phyloP scores from a whole-genome alignment of 768 basidiomycete species.

The Clathrus columnatus region DNA sequence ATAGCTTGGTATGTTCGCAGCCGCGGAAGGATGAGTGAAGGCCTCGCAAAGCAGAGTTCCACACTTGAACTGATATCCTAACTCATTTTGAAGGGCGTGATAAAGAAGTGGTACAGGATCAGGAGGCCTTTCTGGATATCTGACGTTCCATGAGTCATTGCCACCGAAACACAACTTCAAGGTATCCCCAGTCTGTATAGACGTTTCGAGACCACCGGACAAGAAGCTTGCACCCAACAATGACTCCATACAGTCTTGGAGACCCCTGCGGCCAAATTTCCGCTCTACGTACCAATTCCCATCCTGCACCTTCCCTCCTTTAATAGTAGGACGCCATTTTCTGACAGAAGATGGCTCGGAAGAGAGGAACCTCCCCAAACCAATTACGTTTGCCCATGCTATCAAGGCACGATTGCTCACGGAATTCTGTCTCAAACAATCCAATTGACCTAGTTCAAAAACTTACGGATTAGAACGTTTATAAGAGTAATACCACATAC shows the following conservation, averaged over 20 bases:
- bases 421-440: constrained; percentile 49
- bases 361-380: constrained; percentile 55
- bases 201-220: constrained; percentile 62
- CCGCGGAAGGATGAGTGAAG: constrained; percentile 78
- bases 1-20: constrained; percentile 53
- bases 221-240: constrained; percentile 69
- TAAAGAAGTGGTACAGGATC: constrained; percentile 39
- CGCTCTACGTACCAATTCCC: constrained; percentile 30
- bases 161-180: constrained; percentile 73
- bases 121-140: constrained; percentile 35
- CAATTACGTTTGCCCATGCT: constrained; percentile 52
- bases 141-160: constrained; percentile 52
- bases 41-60: constrained; percentile 65
- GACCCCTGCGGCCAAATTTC: constrained; percentile 52
- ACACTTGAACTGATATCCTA: constrained; percentile 64
- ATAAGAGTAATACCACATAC: not conserved
- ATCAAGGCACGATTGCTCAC: constrained; percentile 69
- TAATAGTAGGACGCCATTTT: constrained; percentile 50
- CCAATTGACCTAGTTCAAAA: constrained; percentile 42
- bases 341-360: constrained; percentile 45
- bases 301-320: constrained; percentile 22
- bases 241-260: constrained; percentile 89
- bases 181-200: constrained; percentile 52
- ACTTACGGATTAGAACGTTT: not conserved
- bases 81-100: constrained; percentile 42